Base-by-base conservation (phyloP, 306 rosid genomes). In the Vigna reflexopilosa region DNA sequence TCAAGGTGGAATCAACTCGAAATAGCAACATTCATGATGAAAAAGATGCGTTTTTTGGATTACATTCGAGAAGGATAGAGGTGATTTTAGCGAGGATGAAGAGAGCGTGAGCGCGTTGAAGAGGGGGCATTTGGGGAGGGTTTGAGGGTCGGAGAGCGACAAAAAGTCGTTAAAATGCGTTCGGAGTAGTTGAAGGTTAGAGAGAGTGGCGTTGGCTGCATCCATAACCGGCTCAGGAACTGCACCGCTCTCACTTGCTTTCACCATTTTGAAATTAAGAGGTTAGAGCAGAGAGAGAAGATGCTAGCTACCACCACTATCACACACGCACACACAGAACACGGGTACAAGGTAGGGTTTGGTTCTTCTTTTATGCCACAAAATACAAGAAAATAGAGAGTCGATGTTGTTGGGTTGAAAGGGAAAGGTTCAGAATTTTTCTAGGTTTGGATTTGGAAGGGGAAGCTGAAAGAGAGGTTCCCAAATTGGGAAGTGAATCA, bases 81-180 rank as follows among this genome's bases (percentile, higher is more conserved):
- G 97, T 87, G 90, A 83, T 82, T 67, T 80, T 91, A 78, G 97
- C 83, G 61, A 91, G 81, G 72, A 90, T 30, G 68, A 93, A 91
- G 67, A 93, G 76, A 5, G 96, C 81, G 8, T 88, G 96, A 72
- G 99, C 97, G 5, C 98, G 97, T 52, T 93, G 87, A 34, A 95
- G 88, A 77, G 99, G 96, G 42, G 89, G 89, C 87, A 91, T 58
- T 81, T 91, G 68, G 57, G 95, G 28, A 95, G 97, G 36, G 73
- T 58, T 9, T 88, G 80, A 3, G 98, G 90, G 64, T 93, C 90
- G 2, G 81, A 86, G 26, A 89, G 93, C 57, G 97, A 79, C 66
- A 93, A 26, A 49, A 90, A 83, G 3, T 88, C 80, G 11, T 63
- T 63, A 56, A 88, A 86, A 70, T 87, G 89, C 2, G 87, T 32